phyloP scores from a whole-genome alignment of 257 asterid species.

The Henckelia pumila region DNA sequence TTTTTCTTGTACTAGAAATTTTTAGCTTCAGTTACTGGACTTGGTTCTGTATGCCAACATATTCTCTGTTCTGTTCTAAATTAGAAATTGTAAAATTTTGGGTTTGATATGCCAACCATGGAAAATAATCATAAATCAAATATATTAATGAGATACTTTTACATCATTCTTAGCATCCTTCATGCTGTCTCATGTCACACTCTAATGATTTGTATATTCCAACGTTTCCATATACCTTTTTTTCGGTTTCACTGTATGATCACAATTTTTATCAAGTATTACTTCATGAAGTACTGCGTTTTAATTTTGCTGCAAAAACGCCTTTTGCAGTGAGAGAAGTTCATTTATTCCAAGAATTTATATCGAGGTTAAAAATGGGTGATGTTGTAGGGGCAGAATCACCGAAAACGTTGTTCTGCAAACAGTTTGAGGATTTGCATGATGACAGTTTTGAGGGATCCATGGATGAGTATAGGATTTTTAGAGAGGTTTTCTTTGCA shows the following conservation, averaged over 20 bases:
- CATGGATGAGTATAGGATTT: conserved; percentile 52
- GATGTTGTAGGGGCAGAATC: conserved; percentile 35
- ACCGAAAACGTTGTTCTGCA: conserved; percentile 41
- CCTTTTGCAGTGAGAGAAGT: conserved; percentile 33
- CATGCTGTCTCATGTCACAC: not conserved
- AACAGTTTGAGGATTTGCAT: conserved; percentile 57
- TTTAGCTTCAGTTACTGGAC: conserved; percentile 11
- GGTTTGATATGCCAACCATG: conserved; percentile 1
- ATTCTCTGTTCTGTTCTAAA: not conserved
- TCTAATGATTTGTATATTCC: not conserved
- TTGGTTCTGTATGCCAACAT: not conserved
- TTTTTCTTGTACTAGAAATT: not conserved
- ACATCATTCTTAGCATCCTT: not conserved
- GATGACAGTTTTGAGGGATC: conserved; percentile 74
- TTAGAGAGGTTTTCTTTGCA: conserved; percentile 60
- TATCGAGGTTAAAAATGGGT: conserved; percentile 24
- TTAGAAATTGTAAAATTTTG: conserved; percentile 4
- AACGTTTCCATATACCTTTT: not conserved
- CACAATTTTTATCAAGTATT: not conserved
- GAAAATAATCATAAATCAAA: not conserved
- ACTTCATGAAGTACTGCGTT: conserved; percentile 14
- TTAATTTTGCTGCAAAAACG: conserved; percentile 10
- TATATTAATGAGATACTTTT: not conserved
- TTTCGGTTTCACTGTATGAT: not conserved
- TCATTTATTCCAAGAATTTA: conserved; percentile 19